phyloP scores from a whole-genome alignment of 129 eudicot genomes.

The Flaveria robusta region DNA sequence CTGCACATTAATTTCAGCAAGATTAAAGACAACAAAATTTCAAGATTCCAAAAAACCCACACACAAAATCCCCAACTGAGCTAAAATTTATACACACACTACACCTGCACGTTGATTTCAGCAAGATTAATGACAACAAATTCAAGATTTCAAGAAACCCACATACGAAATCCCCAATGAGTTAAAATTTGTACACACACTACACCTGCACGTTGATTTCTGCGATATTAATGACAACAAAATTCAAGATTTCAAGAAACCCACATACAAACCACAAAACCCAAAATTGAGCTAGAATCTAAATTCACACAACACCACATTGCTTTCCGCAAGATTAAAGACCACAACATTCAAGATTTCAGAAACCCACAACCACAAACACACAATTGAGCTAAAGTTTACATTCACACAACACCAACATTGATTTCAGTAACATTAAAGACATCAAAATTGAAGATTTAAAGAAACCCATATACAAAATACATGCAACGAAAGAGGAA shows the following conservation, averaged over 20 bases:
- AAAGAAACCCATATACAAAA: constrained; percentile 30
- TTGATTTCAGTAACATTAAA: constrained; percentile 12
- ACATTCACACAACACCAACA: constrained; percentile 17
- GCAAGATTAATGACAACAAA: no score
- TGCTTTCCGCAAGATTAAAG: not conserved
- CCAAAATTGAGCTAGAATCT: not conserved
- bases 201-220: not conserved
- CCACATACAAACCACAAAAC: not conserved
- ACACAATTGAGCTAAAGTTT: constrained; percentile 8
- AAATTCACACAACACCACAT: constrained; percentile 9
- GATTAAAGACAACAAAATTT: no score
- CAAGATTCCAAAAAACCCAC: no score
- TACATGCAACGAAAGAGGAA: constrained; percentile 17
- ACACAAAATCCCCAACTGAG: no score
- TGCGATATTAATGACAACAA: not conserved
- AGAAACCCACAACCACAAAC: not conserved
- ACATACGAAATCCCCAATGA: no score
- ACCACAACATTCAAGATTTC: not conserved
- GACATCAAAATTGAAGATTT: not conserved
- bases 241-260: not conserved
- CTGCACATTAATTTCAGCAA: no score
- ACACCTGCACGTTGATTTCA: not conserved
- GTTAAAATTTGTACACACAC: no score
- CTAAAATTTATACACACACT: no score
- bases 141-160: no score